Conservation (phyloP, 768 basidiomycete species). For the Psilocybe tampanensis region DNA sequence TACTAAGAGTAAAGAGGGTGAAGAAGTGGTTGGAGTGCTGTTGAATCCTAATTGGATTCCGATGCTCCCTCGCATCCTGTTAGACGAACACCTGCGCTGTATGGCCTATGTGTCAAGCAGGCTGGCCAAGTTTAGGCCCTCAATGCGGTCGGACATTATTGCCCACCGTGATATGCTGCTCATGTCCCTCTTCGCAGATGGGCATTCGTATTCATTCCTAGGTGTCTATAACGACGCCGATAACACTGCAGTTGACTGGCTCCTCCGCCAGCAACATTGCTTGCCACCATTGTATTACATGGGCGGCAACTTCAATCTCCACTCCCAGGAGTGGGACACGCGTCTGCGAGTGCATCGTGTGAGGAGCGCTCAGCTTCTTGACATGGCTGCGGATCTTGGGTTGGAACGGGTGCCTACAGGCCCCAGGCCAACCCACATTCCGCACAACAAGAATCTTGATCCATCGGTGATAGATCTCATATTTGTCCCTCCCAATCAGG, state of each 20-base stretch:
- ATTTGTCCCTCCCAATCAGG: neutral
- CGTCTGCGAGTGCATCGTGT: neutral
- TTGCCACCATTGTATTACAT: neutral
- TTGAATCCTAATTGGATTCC: neutral
- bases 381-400: neutral
- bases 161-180: conserved; percentile 3
- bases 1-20: neutral
- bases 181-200: neutral
- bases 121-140: neutral
- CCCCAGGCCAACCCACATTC: neutral
- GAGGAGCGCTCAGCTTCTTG: neutral
- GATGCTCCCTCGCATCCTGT: neutral
- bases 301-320: conserved; percentile 1
- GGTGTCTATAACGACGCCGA: neutral
- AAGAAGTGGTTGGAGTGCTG: neutral
- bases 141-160: conserved; percentile 3
- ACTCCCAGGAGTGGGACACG: neutral
- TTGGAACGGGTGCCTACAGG: neutral
- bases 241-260: neutral
- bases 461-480: neutral
- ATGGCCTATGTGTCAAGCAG: conserved; percentile 6
- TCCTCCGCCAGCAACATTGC: neutral
- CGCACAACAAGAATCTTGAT: neutral
- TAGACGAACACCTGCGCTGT: neutral
- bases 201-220: neutral